phyloP scores from a whole-genome alignment of 176 grass and related monocot genomes.

The Echinochloa phyllopogon region DNA sequence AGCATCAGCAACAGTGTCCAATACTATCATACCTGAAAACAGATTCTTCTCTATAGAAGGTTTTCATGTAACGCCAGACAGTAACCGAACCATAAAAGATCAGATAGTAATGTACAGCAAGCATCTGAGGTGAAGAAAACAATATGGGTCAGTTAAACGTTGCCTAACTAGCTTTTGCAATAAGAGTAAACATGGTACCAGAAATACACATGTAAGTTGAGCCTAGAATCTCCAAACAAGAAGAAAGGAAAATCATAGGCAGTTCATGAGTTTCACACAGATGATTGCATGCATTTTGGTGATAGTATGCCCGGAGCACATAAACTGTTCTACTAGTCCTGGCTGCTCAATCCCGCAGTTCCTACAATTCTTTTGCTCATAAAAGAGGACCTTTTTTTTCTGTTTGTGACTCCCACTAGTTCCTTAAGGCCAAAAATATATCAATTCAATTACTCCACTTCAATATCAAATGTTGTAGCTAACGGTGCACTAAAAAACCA shows the following conservation, averaged over 20 bases:
- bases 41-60: constrained; percentile 65
- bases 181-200: constrained; percentile 13
- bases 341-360: not conserved
- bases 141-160: constrained; percentile 21
- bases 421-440: not conserved
- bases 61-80: constrained; percentile 64
- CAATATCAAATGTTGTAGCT: not conserved
- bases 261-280: not conserved
- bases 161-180: not conserved
- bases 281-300: not conserved
- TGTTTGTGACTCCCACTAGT: not conserved
- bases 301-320: not conserved
- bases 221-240: not conserved
- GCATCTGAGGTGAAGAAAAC: constrained; percentile 53
- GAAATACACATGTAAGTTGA: constrained; percentile 3
- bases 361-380: not conserved
- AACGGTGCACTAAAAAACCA: not conserved
- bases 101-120: constrained; percentile 78
- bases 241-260: constrained; percentile 7
- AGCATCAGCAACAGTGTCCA: not conserved
- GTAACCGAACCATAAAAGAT: constrained; percentile 61
- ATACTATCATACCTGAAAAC: constrained; percentile 56
- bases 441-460: not conserved
- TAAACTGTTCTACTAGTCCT: not conserved
- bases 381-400: not conserved